These are phyloP conservation scores for Petunia axillaris DNA, from an alignment of 257 asterid genomes.

Conservation along the genomic window DNA sequence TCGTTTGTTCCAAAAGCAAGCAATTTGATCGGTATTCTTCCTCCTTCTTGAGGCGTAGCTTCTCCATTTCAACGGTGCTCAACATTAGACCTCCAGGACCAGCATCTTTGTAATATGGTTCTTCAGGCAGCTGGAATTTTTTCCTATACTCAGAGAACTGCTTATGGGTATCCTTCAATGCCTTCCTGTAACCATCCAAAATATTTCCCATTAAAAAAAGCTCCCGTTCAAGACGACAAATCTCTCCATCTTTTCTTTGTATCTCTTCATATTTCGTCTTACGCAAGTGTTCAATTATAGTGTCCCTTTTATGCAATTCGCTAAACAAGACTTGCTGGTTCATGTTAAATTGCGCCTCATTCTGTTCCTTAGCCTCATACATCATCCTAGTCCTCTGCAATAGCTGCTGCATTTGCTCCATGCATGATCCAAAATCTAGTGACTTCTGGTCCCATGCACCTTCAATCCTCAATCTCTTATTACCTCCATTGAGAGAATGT, in stretches of 20 bases:
- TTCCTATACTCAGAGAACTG: conserved; percentile 68
- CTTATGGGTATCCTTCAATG: conserved; percentile 66
- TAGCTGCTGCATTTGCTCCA: conserved; percentile 62
- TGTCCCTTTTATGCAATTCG: conserved; percentile 76
- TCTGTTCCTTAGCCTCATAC: conserved; percentile 57
- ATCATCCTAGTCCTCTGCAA: conserved; percentile 47
- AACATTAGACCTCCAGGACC: conserved; percentile 81
- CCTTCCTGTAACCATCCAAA: conserved; percentile 71
- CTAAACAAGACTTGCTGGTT: conserved; percentile 56
- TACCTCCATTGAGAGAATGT: conserved; percentile 42
- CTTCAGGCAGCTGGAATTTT: conserved; percentile 62
- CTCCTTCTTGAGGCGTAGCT: conserved; percentile 46
- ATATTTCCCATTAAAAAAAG: conserved; percentile 60
- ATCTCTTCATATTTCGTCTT: conserved; percentile 58
- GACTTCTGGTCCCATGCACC: conserved; percentile 56
- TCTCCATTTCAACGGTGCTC: conserved; percentile 67
- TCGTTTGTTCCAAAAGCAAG: conserved; percentile 49
- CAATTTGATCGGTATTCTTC: conserved; percentile 61
- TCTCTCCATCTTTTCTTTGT: conserved; percentile 57
- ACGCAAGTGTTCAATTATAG: conserved; percentile 50
- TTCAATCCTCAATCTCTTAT: conserved; percentile 67
- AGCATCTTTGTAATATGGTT: conserved; percentile 66
- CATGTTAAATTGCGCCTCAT: conserved; percentile 38
- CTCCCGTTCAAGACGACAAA: conserved; percentile 70
- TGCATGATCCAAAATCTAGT: conserved; percentile 55